Conservation (phyloP, 2,329 filamentous ascomycete genomes). For the Cadophora malorum region DNA sequence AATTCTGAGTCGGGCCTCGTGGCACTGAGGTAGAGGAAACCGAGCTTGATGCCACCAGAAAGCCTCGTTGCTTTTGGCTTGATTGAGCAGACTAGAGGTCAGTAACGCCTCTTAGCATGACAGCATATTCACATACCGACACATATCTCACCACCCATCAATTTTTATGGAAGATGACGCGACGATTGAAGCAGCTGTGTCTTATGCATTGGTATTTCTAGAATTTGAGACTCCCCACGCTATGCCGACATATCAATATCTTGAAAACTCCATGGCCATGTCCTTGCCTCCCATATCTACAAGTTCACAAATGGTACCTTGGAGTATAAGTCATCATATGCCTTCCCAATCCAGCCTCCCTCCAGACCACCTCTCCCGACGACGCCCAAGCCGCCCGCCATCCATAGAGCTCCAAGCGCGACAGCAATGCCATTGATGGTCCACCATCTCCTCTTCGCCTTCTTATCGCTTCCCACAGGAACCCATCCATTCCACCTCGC, state of each 20-base stretch:
- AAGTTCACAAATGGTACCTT: constrained; percentile 62
- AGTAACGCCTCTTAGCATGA: no score
- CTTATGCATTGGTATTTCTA: background rate
- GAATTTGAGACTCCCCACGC: background rate
- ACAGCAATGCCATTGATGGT: constrained; percentile 70
- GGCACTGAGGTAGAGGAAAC: no score
- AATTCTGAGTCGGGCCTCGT: no score
- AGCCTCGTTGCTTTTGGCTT: no score
- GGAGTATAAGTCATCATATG: constrained; percentile 66
- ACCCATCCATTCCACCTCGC: constrained; percentile 79
- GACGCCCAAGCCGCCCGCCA: constrained; percentile 79
- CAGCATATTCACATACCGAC: no score
- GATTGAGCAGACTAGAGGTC: no score
- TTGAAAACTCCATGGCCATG: background rate
- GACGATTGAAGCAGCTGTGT: background rate
- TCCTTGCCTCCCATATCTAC: constrained; percentile 45
- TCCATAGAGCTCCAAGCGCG: constrained; percentile 72
- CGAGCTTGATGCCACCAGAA: no score
- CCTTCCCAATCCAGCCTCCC: constrained; percentile 78
- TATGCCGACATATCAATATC: background rate
- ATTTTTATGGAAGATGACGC: background rate
- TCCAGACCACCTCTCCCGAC: constrained; percentile 74
- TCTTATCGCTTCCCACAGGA: constrained; percentile 59
- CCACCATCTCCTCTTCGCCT: constrained; percentile 71
- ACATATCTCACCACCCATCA: no score